Evolutionary conservation across 1,284 basidiomycete species (phyloP).

Genomic region (Sporisorium scitamineum): DNA sequence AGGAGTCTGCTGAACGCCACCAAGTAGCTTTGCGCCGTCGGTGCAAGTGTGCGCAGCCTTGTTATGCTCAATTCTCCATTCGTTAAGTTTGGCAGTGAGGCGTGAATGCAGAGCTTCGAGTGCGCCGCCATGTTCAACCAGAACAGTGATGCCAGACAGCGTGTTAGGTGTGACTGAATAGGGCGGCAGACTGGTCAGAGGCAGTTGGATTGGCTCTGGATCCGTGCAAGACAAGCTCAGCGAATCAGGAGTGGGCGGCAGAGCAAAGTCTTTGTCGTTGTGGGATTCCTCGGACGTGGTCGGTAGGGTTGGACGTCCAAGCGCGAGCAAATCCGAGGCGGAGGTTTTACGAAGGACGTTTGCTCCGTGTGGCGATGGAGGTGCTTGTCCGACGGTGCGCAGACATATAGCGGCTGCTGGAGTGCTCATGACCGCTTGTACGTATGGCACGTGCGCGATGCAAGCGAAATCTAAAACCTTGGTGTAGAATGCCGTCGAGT

Average conservation of each 20-base stretch:
- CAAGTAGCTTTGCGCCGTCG: slow-evolving; percentile 24
- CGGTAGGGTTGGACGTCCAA: slow-evolving; percentile 13
- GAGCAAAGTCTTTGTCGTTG: background rate
- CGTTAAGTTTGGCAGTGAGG: slow-evolving; percentile 30
- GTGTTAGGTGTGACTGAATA: slow-evolving; percentile 5
- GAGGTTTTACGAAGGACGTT: slow-evolving; percentile 2
- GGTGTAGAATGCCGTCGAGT: slow-evolving; percentile 37
- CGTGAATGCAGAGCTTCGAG: slow-evolving; percentile 36
- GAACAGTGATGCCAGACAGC: slow-evolving; percentile 25
- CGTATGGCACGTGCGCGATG: slow-evolving; percentile 21
- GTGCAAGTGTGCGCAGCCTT: slow-evolving; percentile 6
- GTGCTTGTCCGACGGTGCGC: slow-evolving; percentile 22
- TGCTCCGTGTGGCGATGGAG: slow-evolving; percentile 17
- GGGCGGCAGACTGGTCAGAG: slow-evolving; percentile 23
- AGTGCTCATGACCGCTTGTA: slow-evolving; percentile 37
- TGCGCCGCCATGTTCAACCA: slow-evolving; percentile 32
- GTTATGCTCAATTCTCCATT: slow-evolving; percentile 28
- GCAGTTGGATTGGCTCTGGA: slow-evolving; percentile 18
- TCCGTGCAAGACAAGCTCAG: slow-evolving; percentile 18
- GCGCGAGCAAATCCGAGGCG: background rate
- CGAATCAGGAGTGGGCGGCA: slow-evolving; percentile 29
- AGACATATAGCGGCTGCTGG: slow-evolving; percentile 34
- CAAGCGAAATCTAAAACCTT: slow-evolving; percentile 37
- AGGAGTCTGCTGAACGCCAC: slow-evolving; percentile 34
- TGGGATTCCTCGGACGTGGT: slow-evolving; percentile 17